Evolutionary conservation across 768 basidiomycete species (phyloP).

Genomic region (Lactarius indigo): DNA sequence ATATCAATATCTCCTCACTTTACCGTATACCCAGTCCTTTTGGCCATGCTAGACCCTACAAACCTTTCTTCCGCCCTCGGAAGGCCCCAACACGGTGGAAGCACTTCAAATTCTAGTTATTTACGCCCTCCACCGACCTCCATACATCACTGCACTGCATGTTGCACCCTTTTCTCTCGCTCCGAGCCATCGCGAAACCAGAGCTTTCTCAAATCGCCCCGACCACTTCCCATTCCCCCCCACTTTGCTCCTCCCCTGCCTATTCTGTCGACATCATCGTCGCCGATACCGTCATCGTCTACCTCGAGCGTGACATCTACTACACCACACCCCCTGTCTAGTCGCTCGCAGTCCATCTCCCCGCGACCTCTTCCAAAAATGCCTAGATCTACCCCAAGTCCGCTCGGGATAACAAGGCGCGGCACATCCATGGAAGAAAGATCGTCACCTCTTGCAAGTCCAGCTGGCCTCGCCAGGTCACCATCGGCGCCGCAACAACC

Average conservation of each 20-base stretch:
- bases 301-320: background rate
- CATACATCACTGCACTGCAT: background rate
- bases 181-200: background rate
- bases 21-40: background rate
- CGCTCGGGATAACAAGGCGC: background rate
- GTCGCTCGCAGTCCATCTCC: conserved; percentile 7
- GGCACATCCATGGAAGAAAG: background rate
- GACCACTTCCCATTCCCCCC: conserved; percentile 15
- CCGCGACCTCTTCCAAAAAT: conserved; percentile 17
- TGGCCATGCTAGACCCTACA: background rate
- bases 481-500: background rate
- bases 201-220: background rate
- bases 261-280: background rate
- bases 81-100: background rate
- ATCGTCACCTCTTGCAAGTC: background rate
- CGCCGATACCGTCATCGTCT: background rate
- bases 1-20: background rate
- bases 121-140: background rate
- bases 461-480: background rate
- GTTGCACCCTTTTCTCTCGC: background rate
- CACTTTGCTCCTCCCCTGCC: background rate
- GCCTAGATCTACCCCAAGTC: background rate
- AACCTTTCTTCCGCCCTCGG: background rate
- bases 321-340: background rate
- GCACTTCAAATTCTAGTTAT: background rate